Evolutionary conservation across 768 basidiomycete species (phyloP).

Genomic region (Panus rudis): DNA sequence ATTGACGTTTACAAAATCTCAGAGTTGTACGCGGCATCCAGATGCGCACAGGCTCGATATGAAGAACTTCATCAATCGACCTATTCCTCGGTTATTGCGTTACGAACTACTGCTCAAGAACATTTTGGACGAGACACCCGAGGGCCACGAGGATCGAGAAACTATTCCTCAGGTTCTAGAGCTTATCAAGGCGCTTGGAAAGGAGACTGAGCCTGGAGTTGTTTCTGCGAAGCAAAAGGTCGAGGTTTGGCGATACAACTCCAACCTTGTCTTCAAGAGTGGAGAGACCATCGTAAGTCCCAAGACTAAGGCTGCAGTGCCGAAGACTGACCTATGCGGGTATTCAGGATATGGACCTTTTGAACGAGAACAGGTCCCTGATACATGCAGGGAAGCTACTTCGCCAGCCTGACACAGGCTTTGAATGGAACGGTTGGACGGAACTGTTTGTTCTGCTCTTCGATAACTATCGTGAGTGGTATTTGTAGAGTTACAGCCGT

Average conservation of each 20-base stretch:
- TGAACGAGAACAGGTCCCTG: constrained; percentile 75
- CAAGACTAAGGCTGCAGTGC: neutral
- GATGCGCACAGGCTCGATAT: constrained; percentile 82
- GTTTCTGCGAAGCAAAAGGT: constrained; percentile 83
- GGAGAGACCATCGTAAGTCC: constrained; percentile 59
- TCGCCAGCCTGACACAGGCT: constrained; percentile 82
- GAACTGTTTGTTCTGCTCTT: constrained; percentile 89
- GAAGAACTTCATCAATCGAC: constrained; percentile 89
- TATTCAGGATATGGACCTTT: constrained; percentile 81
- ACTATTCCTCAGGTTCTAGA: constrained; percentile 84
- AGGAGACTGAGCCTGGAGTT: constrained; percentile 84
- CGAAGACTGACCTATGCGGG: neutral
- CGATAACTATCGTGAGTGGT: constrained; percentile 81
- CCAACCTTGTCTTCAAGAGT: constrained; percentile 70
- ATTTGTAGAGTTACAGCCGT: neutral
- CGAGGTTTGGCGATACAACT: constrained; percentile 80
- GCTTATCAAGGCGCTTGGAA: constrained; percentile 78
- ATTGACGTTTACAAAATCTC: neutral
- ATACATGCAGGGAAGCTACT: constrained; percentile 79
- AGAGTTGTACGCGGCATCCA: constrained; percentile 44
- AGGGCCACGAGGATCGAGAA: constrained; percentile 72
- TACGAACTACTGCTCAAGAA: constrained; percentile 81
- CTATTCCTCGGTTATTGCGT: constrained; percentile 83
- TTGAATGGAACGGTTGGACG: constrained; percentile 85
- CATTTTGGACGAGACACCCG: constrained; percentile 69